Evolutionary conservation across 2,329 filamentous ascomycete species (phyloP).

Genomic region (Thelonectria olida): DNA sequence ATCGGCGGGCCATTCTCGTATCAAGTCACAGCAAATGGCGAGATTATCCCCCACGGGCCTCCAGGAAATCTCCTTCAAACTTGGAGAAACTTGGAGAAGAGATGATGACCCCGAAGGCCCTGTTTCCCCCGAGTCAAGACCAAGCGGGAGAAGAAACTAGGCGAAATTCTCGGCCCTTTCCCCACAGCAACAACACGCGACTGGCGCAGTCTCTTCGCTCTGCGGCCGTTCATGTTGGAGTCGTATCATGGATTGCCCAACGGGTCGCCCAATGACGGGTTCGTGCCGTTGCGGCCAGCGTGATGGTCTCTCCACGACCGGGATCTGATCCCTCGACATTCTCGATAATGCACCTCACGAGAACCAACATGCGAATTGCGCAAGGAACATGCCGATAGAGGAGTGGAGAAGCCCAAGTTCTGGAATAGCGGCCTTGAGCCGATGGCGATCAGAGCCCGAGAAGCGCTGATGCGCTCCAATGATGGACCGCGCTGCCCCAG

Average conservation of each 20-base stretch:
- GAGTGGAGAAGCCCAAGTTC: neutral
- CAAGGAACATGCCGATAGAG: too few relatives aligned
- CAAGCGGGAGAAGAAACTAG: slow-evolving; percentile 28
- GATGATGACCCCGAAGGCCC: neutral
- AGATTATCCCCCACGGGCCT: slow-evolving; percentile 11
- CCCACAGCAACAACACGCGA: slow-evolving; percentile 33
- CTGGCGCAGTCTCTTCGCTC: slow-evolving; percentile 13
- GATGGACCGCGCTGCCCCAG: neutral
- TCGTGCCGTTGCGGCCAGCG: neutral
- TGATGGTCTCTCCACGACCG: neutral
- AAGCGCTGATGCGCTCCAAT: slow-evolving; percentile 37
- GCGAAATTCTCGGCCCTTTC: slow-evolving; percentile 37
- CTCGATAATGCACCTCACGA: too few relatives aligned
- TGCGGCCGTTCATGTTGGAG: neutral
- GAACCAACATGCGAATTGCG: too few relatives aligned
- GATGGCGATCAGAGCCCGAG: slow-evolving; percentile 27
- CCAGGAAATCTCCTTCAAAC: neutral
- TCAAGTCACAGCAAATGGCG: neutral
- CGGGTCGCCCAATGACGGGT: neutral
- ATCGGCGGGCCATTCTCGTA: neutral
- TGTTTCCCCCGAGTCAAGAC: slow-evolving; percentile 29
- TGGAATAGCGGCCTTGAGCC: neutral
- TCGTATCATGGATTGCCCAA: neutral
- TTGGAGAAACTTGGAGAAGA: slow-evolving; percentile 7
- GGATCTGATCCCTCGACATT: neutral